A percentile compares a stretch with the other conserved stretches of the same genome.
phyloP scores from a whole-genome alignment of 768 basidiomycete genomes.

The Vararia minispora region DNA sequence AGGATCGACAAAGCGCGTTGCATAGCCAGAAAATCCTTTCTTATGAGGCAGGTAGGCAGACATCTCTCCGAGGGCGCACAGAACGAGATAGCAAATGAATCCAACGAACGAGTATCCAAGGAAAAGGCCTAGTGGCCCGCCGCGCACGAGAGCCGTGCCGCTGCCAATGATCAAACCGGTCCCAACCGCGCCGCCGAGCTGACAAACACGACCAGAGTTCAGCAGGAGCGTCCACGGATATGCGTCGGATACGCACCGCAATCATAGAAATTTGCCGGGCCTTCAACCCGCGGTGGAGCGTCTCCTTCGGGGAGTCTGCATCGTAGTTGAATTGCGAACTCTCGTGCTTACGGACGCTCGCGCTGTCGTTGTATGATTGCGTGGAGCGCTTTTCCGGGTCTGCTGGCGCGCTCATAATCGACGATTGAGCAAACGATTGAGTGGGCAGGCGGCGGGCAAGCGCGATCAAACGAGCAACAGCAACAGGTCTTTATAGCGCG shows the following conservation, averaged over 20 bases:
- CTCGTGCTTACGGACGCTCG: no score
- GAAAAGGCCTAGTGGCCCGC: constrained; percentile 41
- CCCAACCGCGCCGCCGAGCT: constrained; percentile 25
- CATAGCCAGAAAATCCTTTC: constrained; percentile 46
- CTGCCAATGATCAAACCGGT: constrained; percentile 30
- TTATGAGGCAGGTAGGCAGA: constrained; percentile 42
- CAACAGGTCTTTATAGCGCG: no score
- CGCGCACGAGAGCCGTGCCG: constrained; percentile 44
- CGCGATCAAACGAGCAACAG: no score
- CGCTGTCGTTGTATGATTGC: no score
- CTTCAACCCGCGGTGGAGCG: constrained; percentile 23
- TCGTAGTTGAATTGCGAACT: no score
- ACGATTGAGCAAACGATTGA: no score
- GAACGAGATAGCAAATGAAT: constrained; percentile 46
- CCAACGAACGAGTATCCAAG: constrained; percentile 37
- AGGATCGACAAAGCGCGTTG: constrained; percentile 56
- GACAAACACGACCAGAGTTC: background rate
- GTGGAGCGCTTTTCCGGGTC: no score
- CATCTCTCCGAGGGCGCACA: constrained; percentile 35
- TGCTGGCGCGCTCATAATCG: no score
- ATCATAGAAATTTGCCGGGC: constrained; percentile 30
- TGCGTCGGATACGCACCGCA: constrained; percentile 17
- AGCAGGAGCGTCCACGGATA: background rate
- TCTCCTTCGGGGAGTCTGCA: no score
- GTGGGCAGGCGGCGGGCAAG: no score